phyloP scores from a whole-genome alignment of 1,139 yeast genomes.

The Nakaseomyces kungkrabaensis region DNA sequence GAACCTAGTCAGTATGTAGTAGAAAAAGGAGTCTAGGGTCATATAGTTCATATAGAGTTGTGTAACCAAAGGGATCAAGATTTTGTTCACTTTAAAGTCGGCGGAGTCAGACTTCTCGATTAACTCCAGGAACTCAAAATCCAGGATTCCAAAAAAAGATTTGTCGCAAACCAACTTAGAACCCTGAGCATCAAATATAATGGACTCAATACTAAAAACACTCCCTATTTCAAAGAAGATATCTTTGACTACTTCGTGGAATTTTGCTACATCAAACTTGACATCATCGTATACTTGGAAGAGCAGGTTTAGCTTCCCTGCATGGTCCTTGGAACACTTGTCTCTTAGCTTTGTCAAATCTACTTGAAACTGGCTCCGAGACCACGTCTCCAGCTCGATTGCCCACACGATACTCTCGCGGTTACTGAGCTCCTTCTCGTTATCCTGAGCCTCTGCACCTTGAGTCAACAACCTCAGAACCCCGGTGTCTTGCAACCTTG shows the following conservation, averaged over 20 bases:
- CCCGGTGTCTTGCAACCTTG: not conserved
- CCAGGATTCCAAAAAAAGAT: slow-evolving; percentile 14
- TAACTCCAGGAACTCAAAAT: slow-evolving; percentile 8
- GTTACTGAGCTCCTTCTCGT: slow-evolving; percentile 1
- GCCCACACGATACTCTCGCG: slow-evolving; percentile 1
- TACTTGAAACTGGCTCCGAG: not conserved
- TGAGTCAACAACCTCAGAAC: not conserved
- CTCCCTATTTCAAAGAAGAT: not conserved
- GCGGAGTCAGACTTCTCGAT: not conserved
- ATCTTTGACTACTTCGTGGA: not conserved
- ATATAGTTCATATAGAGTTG: slow-evolving; percentile 13
- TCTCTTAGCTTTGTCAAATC: not conserved
- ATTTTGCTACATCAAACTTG: not conserved
- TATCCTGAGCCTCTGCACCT: not conserved
- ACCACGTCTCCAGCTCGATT: not conserved
- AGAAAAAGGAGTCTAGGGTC: slow-evolving; percentile 15
- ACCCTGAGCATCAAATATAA: not conserved
- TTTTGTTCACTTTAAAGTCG: slow-evolving; percentile 5
- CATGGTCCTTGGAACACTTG: not conserved
- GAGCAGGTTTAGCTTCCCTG: not conserved
- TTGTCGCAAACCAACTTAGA: slow-evolving; percentile 4
- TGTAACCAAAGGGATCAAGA: slow-evolving; percentile 9
- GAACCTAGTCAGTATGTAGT: slow-evolving; percentile 7
- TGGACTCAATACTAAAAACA: not conserved
- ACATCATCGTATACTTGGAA: not conserved